Conservation (phyloP, 805 yeast species). For the Ogataea kodamae region DNA sequence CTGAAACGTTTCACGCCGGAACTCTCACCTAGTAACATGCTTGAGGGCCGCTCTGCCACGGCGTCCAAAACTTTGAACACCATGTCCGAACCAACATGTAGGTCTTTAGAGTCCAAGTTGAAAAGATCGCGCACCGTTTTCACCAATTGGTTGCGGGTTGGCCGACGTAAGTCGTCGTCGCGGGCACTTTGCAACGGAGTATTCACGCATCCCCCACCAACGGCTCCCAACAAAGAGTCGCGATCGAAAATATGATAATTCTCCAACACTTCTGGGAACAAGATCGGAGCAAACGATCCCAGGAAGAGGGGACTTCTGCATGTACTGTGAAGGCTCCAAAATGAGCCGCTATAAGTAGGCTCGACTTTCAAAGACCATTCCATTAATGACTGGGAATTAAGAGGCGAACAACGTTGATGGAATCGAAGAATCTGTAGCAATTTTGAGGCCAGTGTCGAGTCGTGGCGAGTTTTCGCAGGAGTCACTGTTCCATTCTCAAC, state of each 20-base stretch:
- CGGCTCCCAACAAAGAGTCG: slow-evolving; percentile 50
- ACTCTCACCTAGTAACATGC: slow-evolving; percentile 32
- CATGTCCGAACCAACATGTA: slow-evolving; percentile 52
- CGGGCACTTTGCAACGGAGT: slow-evolving; percentile 11
- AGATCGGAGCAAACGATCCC: slow-evolving; percentile 62
- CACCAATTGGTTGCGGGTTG: slow-evolving; percentile 45
- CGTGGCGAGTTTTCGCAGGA: slow-evolving; percentile 4
- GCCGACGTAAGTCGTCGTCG: slow-evolving; percentile 8
- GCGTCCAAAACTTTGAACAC: slow-evolving; percentile 55
- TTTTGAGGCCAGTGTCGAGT: slow-evolving; percentile 12
- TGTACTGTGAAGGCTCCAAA: slow-evolving; percentile 38
- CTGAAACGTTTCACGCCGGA: slow-evolving; percentile 32
- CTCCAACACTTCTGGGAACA: slow-evolving; percentile 58
- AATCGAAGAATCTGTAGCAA: slow-evolving; percentile 41
- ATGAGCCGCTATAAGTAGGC: slow-evolving; percentile 50
- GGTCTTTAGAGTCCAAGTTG: slow-evolving; percentile 55
- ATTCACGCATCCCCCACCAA: slow-evolving; percentile 35
- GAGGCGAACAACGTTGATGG: slow-evolving; percentile 39
- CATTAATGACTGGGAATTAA: slow-evolving; percentile 56
- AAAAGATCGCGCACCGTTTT: slow-evolving; percentile 60
- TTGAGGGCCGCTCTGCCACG: slow-evolving; percentile 28
- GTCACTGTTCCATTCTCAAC: slow-evolving; percentile 39
- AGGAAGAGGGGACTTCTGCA: slow-evolving; percentile 54
- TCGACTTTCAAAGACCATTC: slow-evolving; percentile 60
- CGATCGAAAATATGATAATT: slow-evolving; percentile 55